Conservation (phyloP, 1,139 yeast genomes). For the Kluyveromyces sp. region DNA sequence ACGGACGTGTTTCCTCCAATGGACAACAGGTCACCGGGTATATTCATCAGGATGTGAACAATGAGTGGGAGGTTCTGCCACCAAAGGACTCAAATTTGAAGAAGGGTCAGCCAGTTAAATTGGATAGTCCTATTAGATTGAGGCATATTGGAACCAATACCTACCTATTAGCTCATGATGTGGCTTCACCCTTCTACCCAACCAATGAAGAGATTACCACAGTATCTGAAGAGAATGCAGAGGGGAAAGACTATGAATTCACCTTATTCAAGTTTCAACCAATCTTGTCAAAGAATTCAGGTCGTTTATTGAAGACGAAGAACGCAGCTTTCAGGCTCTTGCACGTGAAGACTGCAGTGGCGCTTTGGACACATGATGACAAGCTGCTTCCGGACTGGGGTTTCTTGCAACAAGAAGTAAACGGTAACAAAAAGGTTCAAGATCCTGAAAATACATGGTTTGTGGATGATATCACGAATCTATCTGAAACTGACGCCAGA, state of each 20-base stretch:
- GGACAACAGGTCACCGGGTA: constrained; percentile 92
- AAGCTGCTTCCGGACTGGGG: constrained; percentile 91
- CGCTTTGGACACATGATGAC: constrained; percentile 91
- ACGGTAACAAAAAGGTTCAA: constrained; percentile 78
- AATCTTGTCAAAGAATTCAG: constrained; percentile 43
- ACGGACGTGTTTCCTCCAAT: constrained; percentile 91
- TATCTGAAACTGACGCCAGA: constrained; percentile 50
- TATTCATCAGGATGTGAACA: constrained; percentile 51
- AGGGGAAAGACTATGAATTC: constrained; percentile 55
- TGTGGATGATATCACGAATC: constrained; percentile 62
- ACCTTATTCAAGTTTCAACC: constrained; percentile 75
- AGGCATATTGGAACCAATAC: constrained; percentile 79
- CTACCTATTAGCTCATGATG: constrained; percentile 82
- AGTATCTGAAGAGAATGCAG: constrained; percentile 51
- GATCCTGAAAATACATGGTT: constrained; percentile 70
- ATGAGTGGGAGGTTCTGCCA: constrained; percentile 86
- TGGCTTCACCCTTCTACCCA: constrained; percentile 88
- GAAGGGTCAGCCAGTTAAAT: constrained; percentile 43
- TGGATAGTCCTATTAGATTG: constrained; percentile 68
- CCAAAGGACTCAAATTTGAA: constrained; percentile 38
- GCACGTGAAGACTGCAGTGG: constrained; percentile 83
- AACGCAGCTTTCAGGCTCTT: constrained; percentile 61
- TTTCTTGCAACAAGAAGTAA: constrained; percentile 82
- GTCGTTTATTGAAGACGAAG: constrained; percentile 57
- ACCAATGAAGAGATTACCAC: constrained; percentile 91